phyloP scores from a whole-genome alignment of 1,139 yeast species.

The Suhomyces panamericanus region DNA sequence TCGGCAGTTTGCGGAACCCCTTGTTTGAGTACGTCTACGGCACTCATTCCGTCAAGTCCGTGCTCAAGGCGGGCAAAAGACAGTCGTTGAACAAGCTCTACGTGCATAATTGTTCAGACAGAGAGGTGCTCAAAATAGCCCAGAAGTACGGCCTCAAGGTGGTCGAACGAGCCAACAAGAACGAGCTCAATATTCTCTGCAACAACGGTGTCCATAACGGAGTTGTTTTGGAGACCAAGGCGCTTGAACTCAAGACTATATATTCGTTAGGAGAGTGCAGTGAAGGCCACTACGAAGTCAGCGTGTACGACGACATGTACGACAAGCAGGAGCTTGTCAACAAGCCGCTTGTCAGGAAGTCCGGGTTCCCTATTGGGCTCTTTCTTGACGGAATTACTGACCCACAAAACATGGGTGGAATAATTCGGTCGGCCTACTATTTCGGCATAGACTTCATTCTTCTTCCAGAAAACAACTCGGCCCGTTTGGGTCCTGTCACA shows the following conservation, averaged over 20 bases:
- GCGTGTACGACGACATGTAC: conserved; percentile 21
- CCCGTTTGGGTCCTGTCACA: conserved; percentile 74
- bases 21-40: conserved; percentile 74
- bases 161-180: conserved; percentile 47
- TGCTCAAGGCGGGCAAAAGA: conserved; percentile 58
- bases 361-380: conserved; percentile 62
- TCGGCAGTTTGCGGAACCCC: conserved; percentile 33
- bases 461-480: conserved; percentile 68
- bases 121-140: conserved; percentile 47
- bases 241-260: conserved; percentile 49
- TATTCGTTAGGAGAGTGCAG: conserved; percentile 32
- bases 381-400: conserved; percentile 83
- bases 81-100: conserved; percentile 52
- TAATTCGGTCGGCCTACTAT: conserved; percentile 77
- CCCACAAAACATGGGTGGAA: conserved; percentile 89
- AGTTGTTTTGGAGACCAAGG: conserved; percentile 67
- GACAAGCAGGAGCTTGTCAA: conserved; percentile 15
- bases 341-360: conserved; percentile 11
- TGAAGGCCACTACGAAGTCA: conserved; percentile 30
- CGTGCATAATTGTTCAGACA: conserved; percentile 43
- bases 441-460: conserved; percentile 83
- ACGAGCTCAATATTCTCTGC: conserved; percentile 60
- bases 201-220: conserved; percentile 83
- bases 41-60: conserved; percentile 72
- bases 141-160: conserved; percentile 42